These are phyloP conservation scores for Parathielavia appendiculata DNA, from an alignment of 495 filamentous ascomycete species.

Conservation along the genomic window DNA sequence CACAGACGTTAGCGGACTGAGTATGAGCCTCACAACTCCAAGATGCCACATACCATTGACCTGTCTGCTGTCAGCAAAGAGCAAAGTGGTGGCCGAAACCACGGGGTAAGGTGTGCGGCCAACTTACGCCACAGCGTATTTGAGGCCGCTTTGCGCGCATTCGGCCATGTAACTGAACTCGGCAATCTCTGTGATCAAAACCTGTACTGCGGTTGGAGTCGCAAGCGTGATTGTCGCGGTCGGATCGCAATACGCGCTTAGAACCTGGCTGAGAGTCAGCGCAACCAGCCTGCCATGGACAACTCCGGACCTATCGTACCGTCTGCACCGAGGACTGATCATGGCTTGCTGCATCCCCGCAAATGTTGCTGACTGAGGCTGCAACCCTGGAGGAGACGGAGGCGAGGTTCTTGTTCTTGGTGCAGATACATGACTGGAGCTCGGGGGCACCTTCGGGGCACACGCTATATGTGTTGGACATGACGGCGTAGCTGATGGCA, in stretches of 20 bases:
- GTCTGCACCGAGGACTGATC: conserved; percentile 42
- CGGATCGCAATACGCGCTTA: conserved; percentile 47
- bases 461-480: conserved; percentile 34
- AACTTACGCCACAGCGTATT: conserved; percentile 38
- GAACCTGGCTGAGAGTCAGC: conserved; percentile 15
- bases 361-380: conserved; percentile 35
- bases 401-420: conserved; percentile 43
- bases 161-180: conserved; percentile 39
- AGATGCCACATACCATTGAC: conserved; percentile 29
- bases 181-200: conserved; percentile 46
- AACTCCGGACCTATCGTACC: conserved; percentile 21
- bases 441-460: conserved; percentile 39
- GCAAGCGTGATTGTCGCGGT: conserved; percentile 31
- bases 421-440: conserved; percentile 47
- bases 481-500: conserved; percentile 40
- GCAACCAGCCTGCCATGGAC: neutral
- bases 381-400: conserved; percentile 38
- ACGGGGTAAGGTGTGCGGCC: neutral
- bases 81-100: neutral
- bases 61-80: conserved; percentile 25
- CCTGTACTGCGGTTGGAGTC: conserved; percentile 35
- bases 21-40: neutral
- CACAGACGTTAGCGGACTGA: neutral
- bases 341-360: conserved; percentile 40
- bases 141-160: conserved; percentile 40